Evolutionary conservation across 2,329 filamentous ascomycete genomes (phyloP).

Genomic region (Aureobasidium vineae): DNA sequence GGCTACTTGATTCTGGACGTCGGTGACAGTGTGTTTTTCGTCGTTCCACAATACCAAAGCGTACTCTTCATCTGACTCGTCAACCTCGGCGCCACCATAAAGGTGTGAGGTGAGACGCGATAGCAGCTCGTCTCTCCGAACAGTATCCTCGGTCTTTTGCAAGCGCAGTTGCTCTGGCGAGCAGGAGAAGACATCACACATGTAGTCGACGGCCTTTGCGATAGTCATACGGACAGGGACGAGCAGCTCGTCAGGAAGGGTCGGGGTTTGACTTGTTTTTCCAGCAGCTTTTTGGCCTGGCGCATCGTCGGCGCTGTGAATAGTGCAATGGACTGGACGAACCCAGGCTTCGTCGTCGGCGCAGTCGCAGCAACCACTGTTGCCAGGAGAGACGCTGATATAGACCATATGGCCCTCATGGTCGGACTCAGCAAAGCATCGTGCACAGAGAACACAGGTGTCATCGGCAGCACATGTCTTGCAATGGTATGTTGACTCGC

Average conservation of each 20-base stretch:
- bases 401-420: slow-evolving; percentile 91
- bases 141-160: slow-evolving; percentile 76
- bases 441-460: slow-evolving; percentile 90
- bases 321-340: slow-evolving; percentile 83
- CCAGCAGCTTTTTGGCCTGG: slow-evolving; percentile 46
- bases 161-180: slow-evolving; percentile 92
- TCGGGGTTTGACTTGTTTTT: slow-evolving; percentile 51
- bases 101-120: slow-evolving; percentile 76
- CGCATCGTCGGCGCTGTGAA: slow-evolving; percentile 65
- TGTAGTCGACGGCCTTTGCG: slow-evolving; percentile 81
- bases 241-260: slow-evolving; percentile 71
- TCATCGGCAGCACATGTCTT: slow-evolving; percentile 93
- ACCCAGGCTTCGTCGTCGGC: slow-evolving; percentile 95
- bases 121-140: slow-evolving; percentile 74
- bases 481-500: slow-evolving; percentile 92
- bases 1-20: slow-evolving; percentile 86
- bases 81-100: slow-evolving; percentile 59
- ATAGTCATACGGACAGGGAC: slow-evolving; percentile 82
- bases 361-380: slow-evolving; percentile 96
- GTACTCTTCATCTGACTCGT: slow-evolving; percentile 68
- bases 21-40: slow-evolving; percentile 93
- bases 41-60: slow-evolving; percentile 94
- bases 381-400: slow-evolving; percentile 82
- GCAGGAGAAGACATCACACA: slow-evolving; percentile 97
- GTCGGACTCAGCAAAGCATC: slow-evolving; percentile 93